Base-by-base conservation (phyloP, 2,329 filamentous ascomycete genomes). In the Monosporascus ibericus region DNA sequence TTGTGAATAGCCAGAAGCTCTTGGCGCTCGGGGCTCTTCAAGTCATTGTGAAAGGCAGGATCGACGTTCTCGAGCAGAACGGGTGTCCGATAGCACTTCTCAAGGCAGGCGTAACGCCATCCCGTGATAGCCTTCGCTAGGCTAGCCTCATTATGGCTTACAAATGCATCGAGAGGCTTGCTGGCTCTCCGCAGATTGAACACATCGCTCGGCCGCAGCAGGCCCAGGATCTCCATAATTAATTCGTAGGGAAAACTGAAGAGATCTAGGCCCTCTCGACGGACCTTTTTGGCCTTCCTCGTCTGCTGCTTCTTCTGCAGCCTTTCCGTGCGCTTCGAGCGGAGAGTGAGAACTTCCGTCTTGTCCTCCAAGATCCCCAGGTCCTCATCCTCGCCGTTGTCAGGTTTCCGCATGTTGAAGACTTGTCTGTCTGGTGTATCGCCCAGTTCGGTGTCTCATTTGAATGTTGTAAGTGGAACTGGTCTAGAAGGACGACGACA, bases 231-330 rank as follows among this genome's bases (percentile, higher is more conserved):
- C 38, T 74, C 68, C 27, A 78, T 62, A 3, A 82, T 54, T 2
- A 84, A 65, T 61, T 84, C 81, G 17, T 74, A 73, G 0, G 81
- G 80, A 0, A 84, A 69, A 54, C 75, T 71, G 22, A 75, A 57
- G 11, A 81, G 63, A 30, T 69, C 65, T 18, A 57, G 65, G 34
- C 66, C 60, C 48, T 59, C 56, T 30, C 63, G 62, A 25, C 59
- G 61, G 5, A 59, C 61, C 53, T 68, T 71, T 58, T 68, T 68
- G 8, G 55, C 54, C 51, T 66, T 72, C 57, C 71, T 73, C 52
- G 73, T 66, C 27, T 30, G 27, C 56, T 72, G 68, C 55, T 70
- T 75, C 58, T 72, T 77, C 55, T 68, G 67, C 18, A 60, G 65
- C 34, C 80, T 74, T 58, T 77, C 72, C 6, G 75, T 80, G 50